Percentiles rank a stretch among this genome's conserved stretches.
Conservation (phyloP, 1,284 basidiomycete genomes). For the Microbotryum lychnidis-dioicae region DNA sequence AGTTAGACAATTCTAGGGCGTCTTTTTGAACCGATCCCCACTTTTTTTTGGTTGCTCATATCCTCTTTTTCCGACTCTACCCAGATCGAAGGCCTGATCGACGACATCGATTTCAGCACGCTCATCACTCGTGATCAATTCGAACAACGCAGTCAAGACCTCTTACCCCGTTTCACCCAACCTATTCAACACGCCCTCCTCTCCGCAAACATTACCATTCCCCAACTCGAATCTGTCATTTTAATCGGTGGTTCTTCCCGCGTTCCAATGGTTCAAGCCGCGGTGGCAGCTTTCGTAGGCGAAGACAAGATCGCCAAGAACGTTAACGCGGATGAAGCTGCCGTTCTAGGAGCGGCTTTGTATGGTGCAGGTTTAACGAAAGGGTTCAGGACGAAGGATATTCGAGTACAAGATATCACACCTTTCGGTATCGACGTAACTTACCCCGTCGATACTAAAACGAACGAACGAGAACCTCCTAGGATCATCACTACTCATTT, state of each 20-base stretch:
- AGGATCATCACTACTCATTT: constrained; percentile 63
- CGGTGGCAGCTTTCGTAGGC: constrained; percentile 66
- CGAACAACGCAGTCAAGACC: constrained; percentile 57
- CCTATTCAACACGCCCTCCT: constrained; percentile 71
- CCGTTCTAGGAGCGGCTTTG: constrained; percentile 87
- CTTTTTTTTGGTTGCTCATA: not conserved
- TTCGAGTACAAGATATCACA: constrained; percentile 68
- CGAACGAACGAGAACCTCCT: constrained; percentile 45
- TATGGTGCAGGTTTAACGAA: constrained; percentile 81
- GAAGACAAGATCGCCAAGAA: constrained; percentile 79
- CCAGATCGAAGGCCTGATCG: constrained; percentile 75
- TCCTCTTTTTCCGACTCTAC: constrained; percentile 3
- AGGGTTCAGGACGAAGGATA: constrained; percentile 92
- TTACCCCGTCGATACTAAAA: constrained; percentile 53
- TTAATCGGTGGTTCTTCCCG: constrained; percentile 82
- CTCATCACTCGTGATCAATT: constrained; percentile 68
- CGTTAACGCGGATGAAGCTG: constrained; percentile 95
- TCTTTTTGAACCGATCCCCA: not conserved
- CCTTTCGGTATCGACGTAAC: constrained; percentile 66
- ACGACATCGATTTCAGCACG: constrained; percentile 82
- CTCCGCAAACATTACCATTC: constrained; percentile 59
- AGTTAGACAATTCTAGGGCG: constrained; percentile 35
- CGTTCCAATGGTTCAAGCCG: constrained; percentile 82
- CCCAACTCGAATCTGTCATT: constrained; percentile 78
- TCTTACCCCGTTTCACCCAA: constrained; percentile 50